Percentiles rank a stretch among this genome's conserved stretches.
These are phyloP conservation scores for Russula foetens DNA, from an alignment of 768 basidiomycete species.

Conservation along the genomic window DNA sequence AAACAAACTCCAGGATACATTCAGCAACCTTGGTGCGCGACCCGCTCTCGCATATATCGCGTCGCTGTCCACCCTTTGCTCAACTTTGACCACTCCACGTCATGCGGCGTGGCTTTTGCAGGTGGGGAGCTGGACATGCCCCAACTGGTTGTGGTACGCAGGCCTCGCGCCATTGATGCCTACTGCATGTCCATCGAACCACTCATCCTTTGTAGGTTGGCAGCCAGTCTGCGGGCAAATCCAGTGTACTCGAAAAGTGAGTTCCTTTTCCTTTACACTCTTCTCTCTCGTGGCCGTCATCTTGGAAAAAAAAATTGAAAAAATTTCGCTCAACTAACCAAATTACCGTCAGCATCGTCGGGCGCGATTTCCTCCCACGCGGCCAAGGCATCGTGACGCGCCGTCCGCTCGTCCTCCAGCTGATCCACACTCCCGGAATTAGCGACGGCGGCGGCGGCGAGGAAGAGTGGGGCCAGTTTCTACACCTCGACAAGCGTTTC, in stretches of 20 bases:
- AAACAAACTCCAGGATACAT: constrained; percentile 92
- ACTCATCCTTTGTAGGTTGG: constrained; percentile 55
- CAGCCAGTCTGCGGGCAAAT: constrained; percentile 95
- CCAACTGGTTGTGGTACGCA: constrained; percentile 77
- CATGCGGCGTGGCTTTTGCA: constrained; percentile 25
- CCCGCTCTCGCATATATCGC: not conserved
- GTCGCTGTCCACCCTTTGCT: constrained; percentile 8
- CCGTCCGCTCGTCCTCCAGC: constrained; percentile 89
- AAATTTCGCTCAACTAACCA: not conserved
- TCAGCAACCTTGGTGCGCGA: constrained; percentile 72
- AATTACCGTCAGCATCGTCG: constrained; percentile 61
- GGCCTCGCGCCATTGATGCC: too few species aligned
- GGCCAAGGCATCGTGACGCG: constrained; percentile 95
- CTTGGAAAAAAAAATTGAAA: not conserved
- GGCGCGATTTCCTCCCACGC: constrained; percentile 82
- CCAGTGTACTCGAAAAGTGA: constrained; percentile 92
- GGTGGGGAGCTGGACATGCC: constrained; percentile 92
- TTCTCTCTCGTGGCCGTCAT: not conserved
- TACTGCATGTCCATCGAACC: not conserved
- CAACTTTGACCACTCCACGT: constrained; percentile 7
- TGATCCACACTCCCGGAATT: constrained; percentile 81
- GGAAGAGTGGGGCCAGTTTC: constrained; percentile 86
- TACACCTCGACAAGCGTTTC: constrained; percentile 93
- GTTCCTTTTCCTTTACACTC: not conserved
- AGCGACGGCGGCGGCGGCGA: constrained; percentile 33